Conservation (phyloP, 345 rosid species). For the Cochlearia excelsa region DNA sequence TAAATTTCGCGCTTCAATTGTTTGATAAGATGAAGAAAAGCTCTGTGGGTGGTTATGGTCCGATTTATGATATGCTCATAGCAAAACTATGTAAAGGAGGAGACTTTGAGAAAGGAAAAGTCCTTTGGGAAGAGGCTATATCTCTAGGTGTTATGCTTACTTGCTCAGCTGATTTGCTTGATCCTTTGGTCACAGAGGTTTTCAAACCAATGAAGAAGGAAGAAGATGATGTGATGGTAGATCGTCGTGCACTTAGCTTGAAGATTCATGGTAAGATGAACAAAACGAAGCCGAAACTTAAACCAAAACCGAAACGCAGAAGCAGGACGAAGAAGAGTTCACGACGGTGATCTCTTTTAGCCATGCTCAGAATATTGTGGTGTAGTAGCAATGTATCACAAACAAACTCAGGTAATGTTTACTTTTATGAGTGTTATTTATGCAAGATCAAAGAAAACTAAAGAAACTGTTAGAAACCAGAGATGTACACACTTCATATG, state of each 20-base stretch:
- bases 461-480: no score
- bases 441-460: no score
- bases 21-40: constrained; percentile 69
- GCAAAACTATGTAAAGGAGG: constrained; percentile 79
- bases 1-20: constrained; percentile 61
- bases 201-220: constrained; percentile 54
- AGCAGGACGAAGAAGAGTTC: constrained; percentile 18
- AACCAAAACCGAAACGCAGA: constrained; percentile 27
- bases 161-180: constrained; percentile 50
- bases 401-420: background rate
- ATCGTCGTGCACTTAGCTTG: constrained; percentile 33
- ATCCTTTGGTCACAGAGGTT: constrained; percentile 58
- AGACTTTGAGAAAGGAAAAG: constrained; percentile 64
- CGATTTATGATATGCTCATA: constrained; percentile 66
- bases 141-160: constrained; percentile 40
- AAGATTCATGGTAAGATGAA: constrained; percentile 30
- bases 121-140: constrained; percentile 74
- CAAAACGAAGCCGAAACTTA: constrained; percentile 29
- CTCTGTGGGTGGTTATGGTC: constrained; percentile 59
- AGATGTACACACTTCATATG: no score
- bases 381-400: constrained; percentile 8
- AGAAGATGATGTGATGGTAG: constrained; percentile 39
- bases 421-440: background rate
- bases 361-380: constrained; percentile 3
- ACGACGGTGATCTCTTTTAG: constrained; percentile 4